Evolutionary conservation across 116 monocot genomes (phyloP), one percentile per base, ranked within the genome.

Genomic region (Zostera marina): DNA sequence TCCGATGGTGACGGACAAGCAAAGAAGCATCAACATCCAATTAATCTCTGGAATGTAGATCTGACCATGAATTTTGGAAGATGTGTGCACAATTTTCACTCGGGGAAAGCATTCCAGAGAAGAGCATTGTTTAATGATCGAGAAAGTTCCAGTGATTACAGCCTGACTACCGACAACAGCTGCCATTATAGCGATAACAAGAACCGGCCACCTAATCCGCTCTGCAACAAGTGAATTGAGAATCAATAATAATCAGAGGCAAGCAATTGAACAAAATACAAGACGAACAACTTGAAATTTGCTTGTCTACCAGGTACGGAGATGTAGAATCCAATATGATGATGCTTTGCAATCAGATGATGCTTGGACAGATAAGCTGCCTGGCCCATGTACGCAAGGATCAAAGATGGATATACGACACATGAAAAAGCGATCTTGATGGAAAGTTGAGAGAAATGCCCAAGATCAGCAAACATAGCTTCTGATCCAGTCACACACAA

Each of bases 401-500:
- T 52, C 63, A 99, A 67, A 2, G 91, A 69, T 59, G 99, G 99
- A 72, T 99, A 99, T 59, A 99, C 87, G 57, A 99, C 65, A 22
- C 53, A 75, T 45, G 87, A 77, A 54, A 99, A 99, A 65, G 91
- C 99, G 62, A 99, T 73, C 99, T 85, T 69, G 72, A 96, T 89
- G 11, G 96, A 89, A 53, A 74, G 58, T 64, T 96, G 90, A 39
- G 96, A 85, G 68, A 96, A 96, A 74, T 96, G 96, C 11, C 96
- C 96, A 42, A 96, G 73, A 73, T 96, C 96, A 39, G 96, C 89
- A 78, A 85, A 96, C 96, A 96, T 96, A 59, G 96, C 89, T 74
- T 96, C 92, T 38, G 92, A 92, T 13, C 92, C 61, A 25, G 61
- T 61, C n/a, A 61, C 13, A 20, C 47, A 61, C 25, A 61, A 26